These are phyloP conservation scores for Persicaria tinctoria DNA, from an alignment of 148 eudicot species.

Conservation along the genomic window DNA sequence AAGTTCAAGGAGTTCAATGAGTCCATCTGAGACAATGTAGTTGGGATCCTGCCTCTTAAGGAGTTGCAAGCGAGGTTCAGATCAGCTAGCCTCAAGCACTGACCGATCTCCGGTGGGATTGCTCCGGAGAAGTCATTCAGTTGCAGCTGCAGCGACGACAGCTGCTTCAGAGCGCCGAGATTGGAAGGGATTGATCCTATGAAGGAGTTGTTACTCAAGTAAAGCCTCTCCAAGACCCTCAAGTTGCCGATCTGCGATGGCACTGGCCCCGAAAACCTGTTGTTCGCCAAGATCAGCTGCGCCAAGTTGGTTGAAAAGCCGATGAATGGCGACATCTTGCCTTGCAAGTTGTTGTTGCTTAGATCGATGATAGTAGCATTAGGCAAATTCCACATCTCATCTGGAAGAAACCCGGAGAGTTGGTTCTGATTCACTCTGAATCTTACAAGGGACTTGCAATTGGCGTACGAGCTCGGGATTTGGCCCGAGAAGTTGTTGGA, in stretches of 20 bases:
- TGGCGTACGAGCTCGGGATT: conserved; percentile 54
- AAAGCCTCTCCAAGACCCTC: conserved; percentile 43
- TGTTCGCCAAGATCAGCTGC: conserved; percentile 50
- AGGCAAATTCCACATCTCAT: conserved; percentile 73
- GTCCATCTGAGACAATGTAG: conserved; percentile 35
- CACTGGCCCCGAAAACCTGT: conserved; percentile 58
- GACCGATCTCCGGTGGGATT: conserved; percentile 52
- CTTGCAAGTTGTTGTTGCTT: conserved; percentile 54
- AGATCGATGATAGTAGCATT: conserved; percentile 54
- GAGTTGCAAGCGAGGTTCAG: conserved; percentile 61
- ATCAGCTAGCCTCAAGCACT: conserved; percentile 60
- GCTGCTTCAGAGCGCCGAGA: conserved; percentile 46
- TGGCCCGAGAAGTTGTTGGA: conserved; percentile 69
- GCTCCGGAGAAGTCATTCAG: conserved; percentile 50
- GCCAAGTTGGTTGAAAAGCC: conserved; percentile 40
- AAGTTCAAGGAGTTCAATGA: conserved; percentile 82
- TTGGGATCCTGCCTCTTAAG: conserved; percentile 56
- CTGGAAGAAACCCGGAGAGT: conserved; percentile 57
- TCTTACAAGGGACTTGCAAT: conserved; percentile 56
- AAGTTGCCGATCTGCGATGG: conserved; percentile 71
- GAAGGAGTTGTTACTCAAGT: conserved; percentile 55
- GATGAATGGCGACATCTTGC: conserved; percentile 43
- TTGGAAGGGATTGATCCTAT: conserved; percentile 59
- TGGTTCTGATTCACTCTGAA: conserved; percentile 62
- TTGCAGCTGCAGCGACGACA: conserved; percentile 65